Evolutionary conservation across 208 protist species (phyloP), one percentile per base, ranked within the genome.

Genomic region (Phytomonas sp.): DNA sequence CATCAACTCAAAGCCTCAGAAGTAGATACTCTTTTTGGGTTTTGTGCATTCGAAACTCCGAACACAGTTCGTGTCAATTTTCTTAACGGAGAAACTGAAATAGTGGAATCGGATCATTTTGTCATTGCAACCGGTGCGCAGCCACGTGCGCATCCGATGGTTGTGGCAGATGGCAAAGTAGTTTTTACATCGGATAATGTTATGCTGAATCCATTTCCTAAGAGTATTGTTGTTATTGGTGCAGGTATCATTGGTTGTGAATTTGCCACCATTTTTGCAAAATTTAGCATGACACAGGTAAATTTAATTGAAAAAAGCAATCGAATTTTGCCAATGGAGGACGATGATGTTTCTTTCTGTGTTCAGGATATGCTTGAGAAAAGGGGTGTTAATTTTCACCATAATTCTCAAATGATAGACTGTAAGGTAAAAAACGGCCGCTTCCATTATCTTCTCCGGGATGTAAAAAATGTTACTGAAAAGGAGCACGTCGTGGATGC

Each of bases 231-330:
- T 32, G 93, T 97, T 70, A 95, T 97, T 37, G 92, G 92, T 45
- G 92, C 92, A 6, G 92, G 92, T 72, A 90, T 95, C 26, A 95
- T 97, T 74, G 92, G 92, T 26, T 97, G 92, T 66, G 92, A 97
- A 60, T 97, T 97, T 72, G 90, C 92, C 0, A 85, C 88, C 12
- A 97, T 97, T 72, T 95, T 89, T 73, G 89, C 89, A 12, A 95
- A 97, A 69, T 94, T 97, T 71, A 87, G 84, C 40, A 70, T 84
- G 62, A 97, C 90, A 10, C 62, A 89, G 60, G 92, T 97, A 19
- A 87, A 88, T 74, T 65, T 97, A 30, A 93, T 97, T 63, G 92
- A 97, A 69, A 93, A 94, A 63, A 89, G 75, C 40, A 69, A 71
- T 56, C 81, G 90, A 4, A 94, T 97, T 79, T 63, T 97, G 31